phyloP scores from a whole-genome alignment of 2,329 filamentous ascomycete species.

The Cercospora sojina region DNA sequence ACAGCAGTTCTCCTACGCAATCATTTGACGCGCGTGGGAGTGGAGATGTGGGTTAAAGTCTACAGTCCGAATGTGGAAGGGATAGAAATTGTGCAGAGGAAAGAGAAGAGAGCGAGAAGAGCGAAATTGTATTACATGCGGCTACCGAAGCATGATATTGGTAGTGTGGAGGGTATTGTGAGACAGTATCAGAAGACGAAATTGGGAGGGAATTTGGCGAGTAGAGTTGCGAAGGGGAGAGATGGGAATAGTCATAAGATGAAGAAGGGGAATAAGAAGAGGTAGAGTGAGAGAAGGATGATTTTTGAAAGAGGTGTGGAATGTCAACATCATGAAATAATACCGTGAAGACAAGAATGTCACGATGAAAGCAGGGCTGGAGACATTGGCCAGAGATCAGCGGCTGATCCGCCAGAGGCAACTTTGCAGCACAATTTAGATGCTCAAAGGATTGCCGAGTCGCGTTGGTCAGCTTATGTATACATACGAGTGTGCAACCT shows the following conservation, averaged over 20 bases:
- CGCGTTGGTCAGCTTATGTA: neutral
- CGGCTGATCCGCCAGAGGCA: neutral
- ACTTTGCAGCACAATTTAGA: neutral
- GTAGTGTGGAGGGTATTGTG: conserved; percentile 79
- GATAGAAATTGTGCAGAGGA: conserved; percentile 89
- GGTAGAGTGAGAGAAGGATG: neutral
- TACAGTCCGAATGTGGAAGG: conserved; percentile 86
- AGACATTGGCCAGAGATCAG: neutral
- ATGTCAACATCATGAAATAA: neutral
- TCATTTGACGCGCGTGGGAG: conserved; percentile 78
- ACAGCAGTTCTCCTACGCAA: conserved; percentile 84
- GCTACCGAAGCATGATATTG: conserved; percentile 81
- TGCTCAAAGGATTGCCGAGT: neutral
- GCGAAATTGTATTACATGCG: conserved; percentile 90
- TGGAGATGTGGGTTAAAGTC: conserved; percentile 98
- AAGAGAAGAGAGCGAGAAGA: conserved; percentile 78
- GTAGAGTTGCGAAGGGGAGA: conserved; percentile 31
- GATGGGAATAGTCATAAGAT: conserved; percentile 36
- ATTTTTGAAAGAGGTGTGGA: neutral
- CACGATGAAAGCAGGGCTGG: neutral
- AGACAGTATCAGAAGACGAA: conserved; percentile 61
- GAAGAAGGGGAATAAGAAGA: conserved; percentile 27
- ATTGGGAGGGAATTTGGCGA: conserved; percentile 39
- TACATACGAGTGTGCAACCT: neutral
- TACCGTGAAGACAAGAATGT: neutral